These are phyloP conservation scores for Trypanosoma rangeli DNA, from an alignment of 208 protist species.

Conservation along the genomic window DNA sequence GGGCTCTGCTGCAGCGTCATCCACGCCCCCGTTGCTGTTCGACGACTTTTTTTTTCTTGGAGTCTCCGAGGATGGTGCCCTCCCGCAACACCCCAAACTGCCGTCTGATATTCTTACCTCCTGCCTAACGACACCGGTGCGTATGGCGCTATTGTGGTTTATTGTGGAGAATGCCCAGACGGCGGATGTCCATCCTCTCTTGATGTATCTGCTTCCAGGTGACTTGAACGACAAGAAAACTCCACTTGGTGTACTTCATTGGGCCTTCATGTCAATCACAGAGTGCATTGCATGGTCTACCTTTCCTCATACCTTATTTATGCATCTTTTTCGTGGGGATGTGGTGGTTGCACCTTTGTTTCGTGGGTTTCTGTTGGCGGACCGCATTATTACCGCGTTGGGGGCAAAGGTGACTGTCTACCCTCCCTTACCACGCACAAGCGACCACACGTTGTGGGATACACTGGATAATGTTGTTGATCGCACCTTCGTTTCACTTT, in stretches of 20 bases:
- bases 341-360: constrained; percentile 97
- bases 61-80: constrained; percentile 36
- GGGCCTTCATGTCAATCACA: constrained; percentile 98
- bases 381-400: constrained; percentile 93
- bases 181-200: constrained; percentile 64
- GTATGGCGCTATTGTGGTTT: constrained; percentile 96
- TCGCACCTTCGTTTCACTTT: constrained; percentile 59
- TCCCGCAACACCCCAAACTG: constrained; percentile 58
- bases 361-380: constrained; percentile 97
- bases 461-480: constrained; percentile 81
- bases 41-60: constrained; percentile 89
- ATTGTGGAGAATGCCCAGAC: constrained; percentile 55
- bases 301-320: constrained; percentile 76
- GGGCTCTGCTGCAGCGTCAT: not conserved
- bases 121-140: constrained; percentile 98
- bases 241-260: constrained; percentile 97
- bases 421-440: constrained; percentile 90
- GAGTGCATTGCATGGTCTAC: constrained; percentile 99
- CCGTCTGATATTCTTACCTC: constrained; percentile 97
- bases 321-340: constrained; percentile 92
- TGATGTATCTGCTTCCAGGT: constrained; percentile 77
- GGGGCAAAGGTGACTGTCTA: constrained; percentile 93
- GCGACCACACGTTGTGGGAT: constrained; percentile 93
- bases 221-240: constrained; percentile 90
- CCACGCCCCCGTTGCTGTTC: constrained; percentile 13